These are phyloP conservation scores for Fusarium sp. DNA, from an alignment of 2,329 filamentous ascomycete species.

Conservation along the genomic window DNA sequence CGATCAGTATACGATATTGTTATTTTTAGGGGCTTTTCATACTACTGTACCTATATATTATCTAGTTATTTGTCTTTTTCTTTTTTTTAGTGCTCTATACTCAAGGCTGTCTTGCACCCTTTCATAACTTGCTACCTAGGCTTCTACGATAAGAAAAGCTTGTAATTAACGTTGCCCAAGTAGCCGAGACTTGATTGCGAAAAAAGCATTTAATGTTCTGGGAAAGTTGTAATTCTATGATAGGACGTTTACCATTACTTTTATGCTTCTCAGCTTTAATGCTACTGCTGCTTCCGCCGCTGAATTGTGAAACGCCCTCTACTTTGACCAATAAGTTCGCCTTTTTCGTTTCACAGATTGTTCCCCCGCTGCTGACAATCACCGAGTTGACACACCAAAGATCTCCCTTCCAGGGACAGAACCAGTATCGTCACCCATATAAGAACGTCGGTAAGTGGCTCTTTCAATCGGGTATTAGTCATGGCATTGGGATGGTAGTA, in stretches of 20 bases:
- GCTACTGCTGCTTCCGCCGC: slow-evolving; percentile 23
- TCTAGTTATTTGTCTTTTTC: neutral
- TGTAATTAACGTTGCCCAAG: neutral
- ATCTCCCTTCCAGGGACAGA: slow-evolving; percentile 51
- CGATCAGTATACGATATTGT: neutral
- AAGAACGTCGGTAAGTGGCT: too few species aligned
- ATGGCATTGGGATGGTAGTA: too few species aligned
- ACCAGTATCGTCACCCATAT: slow-evolving; percentile 60
- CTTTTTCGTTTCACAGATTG: neutral
- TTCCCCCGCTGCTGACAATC: neutral
- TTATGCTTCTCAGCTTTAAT: neutral
- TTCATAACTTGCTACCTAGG: neutral
- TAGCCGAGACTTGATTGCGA: neutral
- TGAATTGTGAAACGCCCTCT: slow-evolving; percentile 52
- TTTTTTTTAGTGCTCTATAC: neutral
- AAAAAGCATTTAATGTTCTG: neutral
- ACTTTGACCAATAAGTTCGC: slow-evolving; percentile 58
- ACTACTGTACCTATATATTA: neutral
- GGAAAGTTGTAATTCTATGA: neutral
- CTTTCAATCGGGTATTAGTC: too few species aligned
- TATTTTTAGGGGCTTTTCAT: neutral
- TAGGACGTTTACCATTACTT: neutral
- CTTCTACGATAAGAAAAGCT: neutral
- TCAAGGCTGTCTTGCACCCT: neutral
- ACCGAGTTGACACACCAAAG: slow-evolving; percentile 55